Conservation (phyloP, 306 rosid species). For the Acacia confusa region DNA sequence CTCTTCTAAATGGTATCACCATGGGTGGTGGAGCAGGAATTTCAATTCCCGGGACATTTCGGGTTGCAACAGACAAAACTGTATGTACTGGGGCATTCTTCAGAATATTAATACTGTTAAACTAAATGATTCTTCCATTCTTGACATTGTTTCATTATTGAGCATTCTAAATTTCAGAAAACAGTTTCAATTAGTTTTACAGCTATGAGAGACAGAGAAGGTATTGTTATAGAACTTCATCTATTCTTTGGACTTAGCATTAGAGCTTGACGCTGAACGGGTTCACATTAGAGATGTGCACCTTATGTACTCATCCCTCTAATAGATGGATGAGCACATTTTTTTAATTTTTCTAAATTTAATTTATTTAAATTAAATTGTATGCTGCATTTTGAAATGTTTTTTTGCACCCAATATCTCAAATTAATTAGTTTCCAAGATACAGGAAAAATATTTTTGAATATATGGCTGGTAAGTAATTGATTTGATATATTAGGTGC, state of each 20-base stretch:
- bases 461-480: too few species aligned
- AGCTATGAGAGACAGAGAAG: not conserved
- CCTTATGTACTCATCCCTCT: too few species aligned
- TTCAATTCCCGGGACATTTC: constrained; percentile 87
- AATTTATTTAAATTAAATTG: too few species aligned
- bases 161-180: not conserved
- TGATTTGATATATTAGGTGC: too few species aligned
- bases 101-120: not conserved
- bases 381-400: too few species aligned
- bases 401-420: too few species aligned
- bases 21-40: constrained; percentile 99
- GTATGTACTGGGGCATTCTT: constrained; percentile 45
- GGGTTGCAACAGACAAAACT: constrained; percentile 84
- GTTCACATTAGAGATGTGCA: too few species aligned
- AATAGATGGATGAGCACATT: too few species aligned
- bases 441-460: too few species aligned
- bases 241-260: not conserved
- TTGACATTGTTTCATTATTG: not conserved
- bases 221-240: not conserved
- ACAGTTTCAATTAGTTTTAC: not conserved
- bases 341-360: too few species aligned
- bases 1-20: constrained; percentile 86
- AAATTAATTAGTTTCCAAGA: too few species aligned
- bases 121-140: not conserved
- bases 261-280: not conserved